A percentile compares a stretch with the other conserved stretches of the same genome.
phyloP scores from a whole-genome alignment of 345 rosid species.

The Hibiscus syriacus region DNA sequence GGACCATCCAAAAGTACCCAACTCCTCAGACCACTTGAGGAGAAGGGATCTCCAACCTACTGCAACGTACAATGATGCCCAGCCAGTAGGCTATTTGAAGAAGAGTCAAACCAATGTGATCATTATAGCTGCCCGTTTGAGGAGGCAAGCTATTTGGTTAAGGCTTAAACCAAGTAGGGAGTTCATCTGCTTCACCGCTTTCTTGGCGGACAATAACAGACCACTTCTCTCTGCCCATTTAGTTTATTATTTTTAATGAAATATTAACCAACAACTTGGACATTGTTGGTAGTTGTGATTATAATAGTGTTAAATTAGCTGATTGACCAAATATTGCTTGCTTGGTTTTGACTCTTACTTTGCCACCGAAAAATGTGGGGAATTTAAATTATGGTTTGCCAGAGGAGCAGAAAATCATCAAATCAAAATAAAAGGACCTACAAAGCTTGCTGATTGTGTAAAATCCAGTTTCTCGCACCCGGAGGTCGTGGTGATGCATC shows the following conservation, averaged over 20 bases:
- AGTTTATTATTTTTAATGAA: neutral
- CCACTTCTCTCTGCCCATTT: conserved; percentile 12
- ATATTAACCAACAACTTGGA: too few species aligned
- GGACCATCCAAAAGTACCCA: too few species aligned
- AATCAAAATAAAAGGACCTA: neutral
- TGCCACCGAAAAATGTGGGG: neutral
- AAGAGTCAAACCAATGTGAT: conserved; percentile 19
- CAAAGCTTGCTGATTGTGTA: neutral
- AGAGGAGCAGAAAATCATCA: neutral
- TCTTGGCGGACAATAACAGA: conserved; percentile 14
- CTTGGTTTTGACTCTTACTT: too few species aligned
- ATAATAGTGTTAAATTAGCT: neutral
- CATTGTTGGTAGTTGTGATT: too few species aligned
- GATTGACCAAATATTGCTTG: neutral
- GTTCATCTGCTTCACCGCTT: conserved; percentile 19
- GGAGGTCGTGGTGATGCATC: too few species aligned
- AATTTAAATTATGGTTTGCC: neutral
- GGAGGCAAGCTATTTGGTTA: conserved; percentile 8
- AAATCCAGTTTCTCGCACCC: neutral
- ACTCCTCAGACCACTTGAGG: too few species aligned
- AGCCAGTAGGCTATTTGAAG: too few species aligned
- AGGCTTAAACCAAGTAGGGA: conserved; percentile 9
- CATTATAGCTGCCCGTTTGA: conserved; percentile 20
- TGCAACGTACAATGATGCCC: conserved; percentile 14
- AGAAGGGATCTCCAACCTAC: conserved; percentile 2